phyloP scores from a whole-genome alignment of 495 filamentous ascomycete genomes.

The Xylona heveae region DNA sequence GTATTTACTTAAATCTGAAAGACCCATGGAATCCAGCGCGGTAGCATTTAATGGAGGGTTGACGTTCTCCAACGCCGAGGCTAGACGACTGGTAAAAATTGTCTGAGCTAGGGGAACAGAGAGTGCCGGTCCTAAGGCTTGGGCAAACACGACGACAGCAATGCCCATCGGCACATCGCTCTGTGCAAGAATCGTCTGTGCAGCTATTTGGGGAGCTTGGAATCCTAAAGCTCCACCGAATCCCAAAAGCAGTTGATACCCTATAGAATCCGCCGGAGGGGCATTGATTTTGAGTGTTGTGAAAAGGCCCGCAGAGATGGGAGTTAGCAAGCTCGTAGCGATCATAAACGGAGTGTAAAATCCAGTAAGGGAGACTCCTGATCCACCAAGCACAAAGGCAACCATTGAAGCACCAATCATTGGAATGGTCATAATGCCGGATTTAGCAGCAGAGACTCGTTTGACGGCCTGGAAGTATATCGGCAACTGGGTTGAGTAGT shows the following conservation, averaged over 20 bases:
- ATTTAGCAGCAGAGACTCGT: background rate
- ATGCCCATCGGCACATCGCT: background rate
- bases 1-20: background rate
- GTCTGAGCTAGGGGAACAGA: background rate
- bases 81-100: background rate
- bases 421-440: background rate
- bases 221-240: background rate
- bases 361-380: background rate
- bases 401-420: background rate
- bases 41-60: background rate
- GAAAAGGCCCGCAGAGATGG: background rate
- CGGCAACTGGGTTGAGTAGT: no score
- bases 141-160: background rate
- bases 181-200: background rate
- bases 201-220: background rate
- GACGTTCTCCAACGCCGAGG: background rate
- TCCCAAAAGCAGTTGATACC: background rate
- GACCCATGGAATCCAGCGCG: background rate
- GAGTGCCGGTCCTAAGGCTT: background rate
- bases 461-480: constrained; percentile 68
- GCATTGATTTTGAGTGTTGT: background rate
- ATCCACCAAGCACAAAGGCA: background rate
- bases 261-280: background rate
- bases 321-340: background rate
- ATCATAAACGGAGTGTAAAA: background rate